These are phyloP conservation scores for Penicillium crystallinum DNA, from an alignment of 495 filamentous ascomycete species.

Conservation along the genomic window DNA sequence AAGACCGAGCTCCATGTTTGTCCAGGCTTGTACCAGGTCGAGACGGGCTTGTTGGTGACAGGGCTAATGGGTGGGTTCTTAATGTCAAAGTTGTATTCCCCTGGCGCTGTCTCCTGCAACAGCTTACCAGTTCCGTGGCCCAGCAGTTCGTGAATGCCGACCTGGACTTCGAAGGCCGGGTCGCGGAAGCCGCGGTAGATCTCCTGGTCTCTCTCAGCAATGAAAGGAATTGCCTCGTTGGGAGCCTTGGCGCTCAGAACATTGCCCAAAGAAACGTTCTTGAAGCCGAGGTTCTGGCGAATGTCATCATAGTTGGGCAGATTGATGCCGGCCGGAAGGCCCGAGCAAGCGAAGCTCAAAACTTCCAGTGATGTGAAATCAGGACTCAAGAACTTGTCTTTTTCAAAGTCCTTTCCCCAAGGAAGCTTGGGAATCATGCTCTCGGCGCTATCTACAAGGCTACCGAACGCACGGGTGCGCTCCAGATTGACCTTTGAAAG, in stretches of 20 bases:
- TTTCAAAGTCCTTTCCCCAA: slow-evolving; percentile 86
- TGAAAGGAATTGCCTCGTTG: slow-evolving; percentile 85
- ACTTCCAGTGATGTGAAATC: slow-evolving; percentile 90
- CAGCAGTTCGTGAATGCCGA: slow-evolving; percentile 91
- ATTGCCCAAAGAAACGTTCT: slow-evolving; percentile 92
- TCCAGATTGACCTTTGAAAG: slow-evolving; percentile 65
- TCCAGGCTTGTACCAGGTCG: slow-evolving; percentile 85
- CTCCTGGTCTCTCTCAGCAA: slow-evolving; percentile 64
- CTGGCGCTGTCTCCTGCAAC: slow-evolving; percentile 78
- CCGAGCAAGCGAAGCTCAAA: slow-evolving; percentile 67
- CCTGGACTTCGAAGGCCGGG: slow-evolving; percentile 87
- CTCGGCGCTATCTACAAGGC: slow-evolving; percentile 74
- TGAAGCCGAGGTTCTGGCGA: slow-evolving; percentile 90
- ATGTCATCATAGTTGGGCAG: slow-evolving; percentile 94
- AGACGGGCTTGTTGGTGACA: slow-evolving; percentile 67
- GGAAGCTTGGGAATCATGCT: slow-evolving; percentile 82
- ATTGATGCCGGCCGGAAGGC: slow-evolving; percentile 77
- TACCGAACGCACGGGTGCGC: slow-evolving; percentile 83
- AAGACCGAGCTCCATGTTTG: slow-evolving; percentile 95
- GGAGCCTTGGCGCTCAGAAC: slow-evolving; percentile 85
- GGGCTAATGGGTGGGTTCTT: slow-evolving; percentile 76
- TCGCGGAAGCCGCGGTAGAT: slow-evolving; percentile 79
- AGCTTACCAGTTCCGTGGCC: slow-evolving; percentile 96
- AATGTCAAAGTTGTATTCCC: slow-evolving; percentile 80
- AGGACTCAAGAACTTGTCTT: slow-evolving; percentile 87